Evolutionary conservation across 345 rosid genomes (phyloP).

Genomic region (Eucalyptus decipiens): DNA sequence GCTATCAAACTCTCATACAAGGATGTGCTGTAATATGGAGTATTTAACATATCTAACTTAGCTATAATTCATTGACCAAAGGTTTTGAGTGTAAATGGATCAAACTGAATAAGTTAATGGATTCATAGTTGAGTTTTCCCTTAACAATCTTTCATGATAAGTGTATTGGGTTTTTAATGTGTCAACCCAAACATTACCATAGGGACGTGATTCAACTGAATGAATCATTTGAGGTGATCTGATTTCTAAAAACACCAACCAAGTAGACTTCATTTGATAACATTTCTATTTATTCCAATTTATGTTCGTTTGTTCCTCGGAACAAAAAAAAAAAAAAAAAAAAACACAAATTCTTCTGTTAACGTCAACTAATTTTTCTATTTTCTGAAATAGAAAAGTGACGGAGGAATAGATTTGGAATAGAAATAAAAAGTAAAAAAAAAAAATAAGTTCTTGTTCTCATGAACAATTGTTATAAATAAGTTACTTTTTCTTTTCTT

Average conservation of each 20-base stretch:
- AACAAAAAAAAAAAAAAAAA: no score
- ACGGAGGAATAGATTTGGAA: no score
- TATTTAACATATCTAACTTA: background rate
- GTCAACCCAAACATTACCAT: background rate
- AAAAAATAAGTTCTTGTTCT: no score
- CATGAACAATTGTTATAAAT: no score
- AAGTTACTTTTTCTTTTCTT: no score
- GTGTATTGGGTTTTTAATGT: background rate
- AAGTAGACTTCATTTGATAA: accelerated
- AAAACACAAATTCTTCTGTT: accelerated
- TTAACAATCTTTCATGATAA: background rate
- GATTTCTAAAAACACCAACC: accelerated
- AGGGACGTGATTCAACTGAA: background rate
- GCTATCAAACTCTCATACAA: background rate
- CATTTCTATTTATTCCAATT: no score
- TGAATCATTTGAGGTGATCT: background rate
- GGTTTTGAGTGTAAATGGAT: background rate
- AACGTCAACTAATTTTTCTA: accelerated
- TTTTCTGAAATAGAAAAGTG: accelerated
- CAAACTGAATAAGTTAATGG: accelerated
- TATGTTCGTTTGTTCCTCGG: accelerated
- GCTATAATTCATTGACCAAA: background rate
- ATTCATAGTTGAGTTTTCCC: background rate
- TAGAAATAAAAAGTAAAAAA: no score
- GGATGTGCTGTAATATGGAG: background rate